These are phyloP conservation scores for Magnaporthales sp. DNA, from an alignment of 2,329 filamentous ascomycete species.

Conservation along the genomic window DNA sequence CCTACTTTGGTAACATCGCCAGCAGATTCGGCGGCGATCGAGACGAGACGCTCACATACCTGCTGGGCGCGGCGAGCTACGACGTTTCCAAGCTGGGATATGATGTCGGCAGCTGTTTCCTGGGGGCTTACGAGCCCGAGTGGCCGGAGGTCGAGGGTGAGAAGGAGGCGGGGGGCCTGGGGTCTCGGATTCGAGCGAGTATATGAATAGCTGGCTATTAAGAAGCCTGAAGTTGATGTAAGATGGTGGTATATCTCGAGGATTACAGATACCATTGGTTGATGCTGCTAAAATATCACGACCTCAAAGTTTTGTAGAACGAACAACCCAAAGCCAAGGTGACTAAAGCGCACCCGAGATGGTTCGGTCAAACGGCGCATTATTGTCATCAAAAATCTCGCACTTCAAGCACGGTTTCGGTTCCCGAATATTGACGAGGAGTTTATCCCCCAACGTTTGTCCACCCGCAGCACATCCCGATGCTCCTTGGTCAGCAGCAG, in stretches of 20 bases:
- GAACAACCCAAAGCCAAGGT: no score
- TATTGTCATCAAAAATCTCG: no score
- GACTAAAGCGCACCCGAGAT: no score
- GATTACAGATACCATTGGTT: no score
- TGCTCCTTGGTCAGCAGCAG: no score
- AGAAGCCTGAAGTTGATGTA: neutral
- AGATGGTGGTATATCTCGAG: neutral
- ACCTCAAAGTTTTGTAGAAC: no score
- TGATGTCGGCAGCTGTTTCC: neutral
- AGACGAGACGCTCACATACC: slow-evolving; percentile 1
- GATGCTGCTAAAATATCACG: no score
- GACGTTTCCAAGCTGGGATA: neutral
- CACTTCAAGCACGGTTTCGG: no score
- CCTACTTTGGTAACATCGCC: slow-evolving; percentile 2
- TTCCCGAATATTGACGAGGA: no score
- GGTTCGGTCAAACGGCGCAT: no score
- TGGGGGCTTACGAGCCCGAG: neutral
- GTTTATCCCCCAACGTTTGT: no score
- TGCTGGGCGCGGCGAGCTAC: neutral
- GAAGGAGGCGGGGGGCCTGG: neutral
- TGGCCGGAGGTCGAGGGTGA: neutral
- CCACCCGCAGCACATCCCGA: no score
- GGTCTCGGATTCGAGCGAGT: neutral
- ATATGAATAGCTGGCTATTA: neutral
- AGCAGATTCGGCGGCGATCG: neutral